Base-by-base conservation (phyloP, 768 basidiomycete genomes). In the Pleurotus pulmonarius region DNA sequence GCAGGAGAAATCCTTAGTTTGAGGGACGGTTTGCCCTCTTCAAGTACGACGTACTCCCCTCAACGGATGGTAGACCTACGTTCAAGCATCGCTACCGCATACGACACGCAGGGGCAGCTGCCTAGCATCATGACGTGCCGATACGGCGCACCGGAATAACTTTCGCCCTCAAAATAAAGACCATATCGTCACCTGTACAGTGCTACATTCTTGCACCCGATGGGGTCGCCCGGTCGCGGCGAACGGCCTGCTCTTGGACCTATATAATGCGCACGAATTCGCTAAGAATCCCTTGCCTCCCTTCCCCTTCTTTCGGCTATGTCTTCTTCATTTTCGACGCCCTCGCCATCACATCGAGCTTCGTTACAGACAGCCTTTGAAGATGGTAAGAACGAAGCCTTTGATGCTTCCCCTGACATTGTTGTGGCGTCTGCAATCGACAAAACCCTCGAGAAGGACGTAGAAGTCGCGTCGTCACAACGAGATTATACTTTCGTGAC, bases 401-500 rank as follows among this genome's bases (percentile, higher is more conserved):
- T 51, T 12, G 49, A 26, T 51, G 2, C 49, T 18, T 51, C 49
- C 15, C 15, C 49, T 9, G 22, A 15, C 8, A 51, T 22, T 16
- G 37, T 51, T n/a, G 11, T 44, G n/a, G n/a, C 41, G 11, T 51
- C 29, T 24, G 15, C 53, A 39, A 22, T 18, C 13, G 37, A 18
- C 40, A 55, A 55, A 43, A 49, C 48, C 55, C 46, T 34, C 12
- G 58, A 48, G 55, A 39, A 58, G 48, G 58, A 59, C 3, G 45
- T 63, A 7, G 60, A 64, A 49, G 47, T 49, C 29, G 56, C 57
- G 18, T 56, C 57, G 18, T 43, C 60, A 4, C 37, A 55, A 5
- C 49, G 62, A 25, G 65, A 62, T 4, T 41, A 56, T 20, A 46
- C 64, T 15, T 39, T 66, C 18, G 66, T 67, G 6, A 48, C 22